Base-by-base conservation (phyloP, 2,329 filamentous ascomycete genomes). In the Fusarium chlamydosporum region DNA sequence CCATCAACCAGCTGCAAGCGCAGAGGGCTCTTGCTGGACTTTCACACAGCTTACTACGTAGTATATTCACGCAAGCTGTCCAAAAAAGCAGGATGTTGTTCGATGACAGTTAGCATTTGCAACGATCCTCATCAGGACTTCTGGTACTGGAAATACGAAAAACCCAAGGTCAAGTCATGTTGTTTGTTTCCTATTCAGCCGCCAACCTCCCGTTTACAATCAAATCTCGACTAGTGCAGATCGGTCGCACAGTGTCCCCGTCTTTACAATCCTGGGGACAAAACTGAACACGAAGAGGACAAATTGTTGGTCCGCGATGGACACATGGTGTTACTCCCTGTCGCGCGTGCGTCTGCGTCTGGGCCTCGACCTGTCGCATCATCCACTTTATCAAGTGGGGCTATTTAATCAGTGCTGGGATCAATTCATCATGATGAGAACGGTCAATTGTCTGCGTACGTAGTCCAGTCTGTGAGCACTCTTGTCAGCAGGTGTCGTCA, bases 161-260 rank as follows among this genome's bases (percentile, higher is more conserved):
- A 55, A 23, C 10, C n/a, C 16, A 26, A 51, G 23, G 33, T 9
- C 16, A 20, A n/a, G 13, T n/a, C n/a, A n/a, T 51, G 34, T n/a
- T 38, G 47, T 51, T 51, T 51, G 47, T 51, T 51, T 51, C 34
- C 47, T 51, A 20, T 47, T 37, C 58, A 58, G 62, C 62, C 55
- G 64, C 59, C 62, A 72, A 56, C 61, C 64, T 71, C 60, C 66
- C 45, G 64, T 74, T 70, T 65, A 48, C 65, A 74, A 72, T 74
- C 72, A 72, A 74, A 74, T 74, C 57, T 74, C 71, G 67, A 59
- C 61, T 74, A 74, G 72, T 69, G 72, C 47, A 74, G 70, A 74
- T 74, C 72, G 74, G 72, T 74, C 48, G 68, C 72, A 74, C 72
- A 71, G 66, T 74, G 65, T 66, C 46, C 57, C 61, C 58, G 33